These are phyloP conservation scores for Erysimum cheiri DNA, from an alignment of 441 rosid genomes.

Conservation along the genomic window DNA sequence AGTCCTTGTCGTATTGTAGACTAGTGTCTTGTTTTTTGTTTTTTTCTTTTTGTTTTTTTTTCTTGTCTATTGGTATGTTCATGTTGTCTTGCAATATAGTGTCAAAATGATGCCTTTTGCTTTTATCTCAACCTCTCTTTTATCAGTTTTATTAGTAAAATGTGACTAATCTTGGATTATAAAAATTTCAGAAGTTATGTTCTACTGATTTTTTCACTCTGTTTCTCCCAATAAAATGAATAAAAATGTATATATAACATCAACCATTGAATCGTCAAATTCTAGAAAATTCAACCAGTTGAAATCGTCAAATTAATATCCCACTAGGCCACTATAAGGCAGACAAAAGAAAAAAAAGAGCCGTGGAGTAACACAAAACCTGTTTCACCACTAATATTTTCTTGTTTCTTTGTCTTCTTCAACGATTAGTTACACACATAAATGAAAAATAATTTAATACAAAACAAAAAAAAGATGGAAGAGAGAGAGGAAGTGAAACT, in stretches of 20 bases:
- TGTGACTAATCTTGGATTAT: background rate
- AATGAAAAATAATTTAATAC: background rate
- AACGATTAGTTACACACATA: background rate
- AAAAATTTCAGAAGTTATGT: background rate
- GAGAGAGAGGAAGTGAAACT: constrained; percentile 55
- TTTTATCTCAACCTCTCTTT: background rate
- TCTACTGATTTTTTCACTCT: background rate
- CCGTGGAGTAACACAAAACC: constrained; percentile 25
- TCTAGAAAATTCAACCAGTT: background rate
- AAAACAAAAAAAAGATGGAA: constrained; percentile 41
- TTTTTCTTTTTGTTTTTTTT: background rate
- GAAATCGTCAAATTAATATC: background rate
- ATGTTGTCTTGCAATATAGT: background rate
- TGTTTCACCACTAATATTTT: background rate
- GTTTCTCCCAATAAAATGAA: background rate
- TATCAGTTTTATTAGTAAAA: background rate
- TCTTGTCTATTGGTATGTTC: background rate
- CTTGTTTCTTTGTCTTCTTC: background rate
- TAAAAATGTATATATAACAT: background rate
- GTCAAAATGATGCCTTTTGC: background rate
- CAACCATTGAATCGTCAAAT: background rate
- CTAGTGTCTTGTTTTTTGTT: background rate
- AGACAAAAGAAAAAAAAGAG: constrained; percentile 9
- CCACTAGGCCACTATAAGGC: background rate
- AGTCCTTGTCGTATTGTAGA: background rate